A percentile compares a stretch with the other conserved stretches of the same genome.
Conservation (phyloP, 257 asterid species). For the Rhazya stricta region DNA sequence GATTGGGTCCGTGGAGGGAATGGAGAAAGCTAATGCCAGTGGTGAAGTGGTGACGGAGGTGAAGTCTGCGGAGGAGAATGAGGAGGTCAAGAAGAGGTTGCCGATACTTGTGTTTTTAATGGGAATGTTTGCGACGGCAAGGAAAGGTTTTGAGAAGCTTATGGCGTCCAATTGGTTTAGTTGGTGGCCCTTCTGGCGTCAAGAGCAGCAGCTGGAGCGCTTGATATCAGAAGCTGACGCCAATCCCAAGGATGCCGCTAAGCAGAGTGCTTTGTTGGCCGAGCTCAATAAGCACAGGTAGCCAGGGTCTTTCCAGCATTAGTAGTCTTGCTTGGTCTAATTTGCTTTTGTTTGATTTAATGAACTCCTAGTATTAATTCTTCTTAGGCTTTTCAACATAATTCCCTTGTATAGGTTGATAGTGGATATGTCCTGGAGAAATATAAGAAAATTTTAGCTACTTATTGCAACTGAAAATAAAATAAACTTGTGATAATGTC, state of each 20-base stretch:
- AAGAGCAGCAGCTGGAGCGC: constrained; percentile 70
- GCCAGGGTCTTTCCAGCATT: background rate
- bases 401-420: background rate
- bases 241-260: constrained; percentile 64
- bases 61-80: constrained; percentile 28
- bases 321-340: background rate
- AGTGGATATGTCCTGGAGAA: background rate
- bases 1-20: background rate
- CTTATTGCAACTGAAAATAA: background rate
- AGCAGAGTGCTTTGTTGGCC: constrained; percentile 64
- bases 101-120: constrained; percentile 57
- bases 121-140: constrained; percentile 54
- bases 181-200: constrained; percentile 87
- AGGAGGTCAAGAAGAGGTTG: constrained; percentile 38
- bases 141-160: constrained; percentile 47
- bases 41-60: constrained; percentile 17
- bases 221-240: constrained; percentile 81
- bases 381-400: background rate
- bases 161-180: constrained; percentile 55
- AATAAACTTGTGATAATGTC: background rate
- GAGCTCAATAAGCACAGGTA: constrained; percentile 93
- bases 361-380: background rate
- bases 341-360: background rate
- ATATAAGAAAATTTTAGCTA: background rate
- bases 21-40: background rate